Evolutionary conservation across 2,329 filamentous ascomycete genomes (phyloP).

Genomic region (Hypoxylon sp.): DNA sequence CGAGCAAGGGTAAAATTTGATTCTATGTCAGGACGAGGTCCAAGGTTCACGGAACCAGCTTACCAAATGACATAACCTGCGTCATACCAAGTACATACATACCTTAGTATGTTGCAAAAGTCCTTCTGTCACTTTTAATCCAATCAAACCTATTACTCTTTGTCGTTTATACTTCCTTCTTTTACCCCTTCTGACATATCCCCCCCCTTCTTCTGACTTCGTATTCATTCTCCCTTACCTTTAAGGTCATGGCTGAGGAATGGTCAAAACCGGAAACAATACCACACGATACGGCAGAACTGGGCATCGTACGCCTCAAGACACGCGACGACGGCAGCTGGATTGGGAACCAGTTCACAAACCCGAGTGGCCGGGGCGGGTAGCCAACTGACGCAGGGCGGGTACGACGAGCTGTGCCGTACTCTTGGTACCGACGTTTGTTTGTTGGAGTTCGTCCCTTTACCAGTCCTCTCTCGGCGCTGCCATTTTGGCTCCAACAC

Average conservation of each 20-base stretch:
- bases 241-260: neutral
- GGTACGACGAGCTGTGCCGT: constrained; percentile 17
- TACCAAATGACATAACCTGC: constrained; percentile 1
- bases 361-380: constrained; percentile 1
- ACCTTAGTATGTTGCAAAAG: neutral
- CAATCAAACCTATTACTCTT: neutral
- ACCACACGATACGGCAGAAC: neutral
- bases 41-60: neutral
- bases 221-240: constrained; percentile 1
- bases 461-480: constrained; percentile 17
- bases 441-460: constrained; percentile 26
- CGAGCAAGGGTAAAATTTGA: neutral
- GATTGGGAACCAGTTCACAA: neutral
- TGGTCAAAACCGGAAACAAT: neutral
- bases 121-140: neutral
- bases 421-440: constrained; percentile 35
- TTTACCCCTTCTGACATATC: neutral
- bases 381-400: neutral
- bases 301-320: neutral
- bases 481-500: constrained; percentile 25
- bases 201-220: neutral
- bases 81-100: neutral
- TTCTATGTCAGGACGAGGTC: neutral
- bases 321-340: neutral
- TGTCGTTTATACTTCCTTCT: neutral